These are phyloP conservation scores for Neurospora tetraspora DNA, from an alignment of 495 filamentous ascomycete species.

Conservation along the genomic window DNA sequence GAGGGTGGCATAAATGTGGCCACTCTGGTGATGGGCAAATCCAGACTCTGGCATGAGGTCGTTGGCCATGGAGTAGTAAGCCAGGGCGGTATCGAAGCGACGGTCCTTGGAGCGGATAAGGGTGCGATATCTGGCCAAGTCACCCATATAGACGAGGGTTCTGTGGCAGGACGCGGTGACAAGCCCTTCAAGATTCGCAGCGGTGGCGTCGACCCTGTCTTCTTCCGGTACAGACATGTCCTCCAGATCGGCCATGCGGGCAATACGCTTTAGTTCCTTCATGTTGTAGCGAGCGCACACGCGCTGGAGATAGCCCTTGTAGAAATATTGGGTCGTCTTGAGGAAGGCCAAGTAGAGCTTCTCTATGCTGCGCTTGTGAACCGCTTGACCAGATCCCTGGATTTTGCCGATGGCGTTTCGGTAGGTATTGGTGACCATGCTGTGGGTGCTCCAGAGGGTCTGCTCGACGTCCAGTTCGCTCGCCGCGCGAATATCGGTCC, in stretches of 20 bases:
- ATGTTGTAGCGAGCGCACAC: slow-evolving; percentile 66
- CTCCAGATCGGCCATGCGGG: slow-evolving; percentile 54
- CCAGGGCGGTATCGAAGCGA: slow-evolving; percentile 70
- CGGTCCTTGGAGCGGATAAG: slow-evolving; percentile 44
- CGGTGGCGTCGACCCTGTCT: slow-evolving; percentile 28
- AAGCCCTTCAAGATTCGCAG: slow-evolving; percentile 40
- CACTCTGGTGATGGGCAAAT: slow-evolving; percentile 76
- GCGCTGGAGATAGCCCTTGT: slow-evolving; percentile 71
- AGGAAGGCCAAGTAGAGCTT: slow-evolving; percentile 75
- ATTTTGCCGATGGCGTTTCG: slow-evolving; percentile 46
- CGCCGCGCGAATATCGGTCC: slow-evolving; percentile 64
- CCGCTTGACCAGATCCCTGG: slow-evolving; percentile 45
- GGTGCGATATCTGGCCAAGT: slow-evolving; percentile 77
- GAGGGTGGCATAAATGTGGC: slow-evolving; percentile 69
- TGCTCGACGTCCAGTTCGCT: slow-evolving; percentile 51
- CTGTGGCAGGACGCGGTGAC: slow-evolving; percentile 71
- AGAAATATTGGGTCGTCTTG: slow-evolving; percentile 78
- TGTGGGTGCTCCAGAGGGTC: slow-evolving; percentile 70
- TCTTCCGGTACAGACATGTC: slow-evolving; percentile 25
- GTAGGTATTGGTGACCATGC: slow-evolving; percentile 65
- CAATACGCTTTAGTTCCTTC: slow-evolving; percentile 60
- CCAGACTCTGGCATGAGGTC: slow-evolving; percentile 71
- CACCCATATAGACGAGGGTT: slow-evolving; percentile 76
- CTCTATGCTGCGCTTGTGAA: slow-evolving; percentile 68
- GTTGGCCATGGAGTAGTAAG: slow-evolving; percentile 76